These are phyloP conservation scores for Dysphania ambrosioides DNA, from an alignment of 148 eudicot genomes.

Conservation along the genomic window DNA sequence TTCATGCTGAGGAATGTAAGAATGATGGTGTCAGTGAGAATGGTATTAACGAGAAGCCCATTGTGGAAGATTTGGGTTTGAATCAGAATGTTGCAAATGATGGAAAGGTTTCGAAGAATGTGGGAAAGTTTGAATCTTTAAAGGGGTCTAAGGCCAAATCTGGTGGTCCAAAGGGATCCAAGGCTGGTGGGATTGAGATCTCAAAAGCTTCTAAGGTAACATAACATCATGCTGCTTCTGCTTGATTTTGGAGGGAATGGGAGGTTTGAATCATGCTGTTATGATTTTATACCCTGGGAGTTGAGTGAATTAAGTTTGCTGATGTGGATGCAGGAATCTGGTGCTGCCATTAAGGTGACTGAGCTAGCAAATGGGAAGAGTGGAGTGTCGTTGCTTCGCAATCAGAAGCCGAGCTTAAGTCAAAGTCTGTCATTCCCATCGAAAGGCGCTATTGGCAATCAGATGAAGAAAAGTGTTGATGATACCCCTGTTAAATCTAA, in stretches of 20 bases:
- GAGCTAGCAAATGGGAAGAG: conserved; percentile 36
- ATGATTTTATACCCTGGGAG: not conserved
- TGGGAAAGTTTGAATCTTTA: conserved; percentile 27
- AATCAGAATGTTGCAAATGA: conserved; percentile 33
- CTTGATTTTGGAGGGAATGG: not conserved
- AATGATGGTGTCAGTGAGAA: conserved; percentile 29
- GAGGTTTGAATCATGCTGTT: not conserved
- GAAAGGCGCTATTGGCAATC: conserved; percentile 36
- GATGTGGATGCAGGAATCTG: conserved; percentile 33
- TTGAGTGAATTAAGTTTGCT: not conserved
- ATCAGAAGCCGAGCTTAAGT: conserved; percentile 40
- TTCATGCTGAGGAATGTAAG: conserved; percentile 36
- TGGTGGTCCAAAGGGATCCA: conserved; percentile 33
- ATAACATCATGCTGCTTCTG: conserved; percentile 10
- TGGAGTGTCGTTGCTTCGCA: conserved; percentile 33
- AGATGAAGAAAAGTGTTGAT: conserved; percentile 61
- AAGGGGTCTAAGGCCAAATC: conserved; percentile 28
- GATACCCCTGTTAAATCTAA: conserved; percentile 37
- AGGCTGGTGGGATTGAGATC: conserved; percentile 31
- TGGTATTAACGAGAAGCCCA: conserved; percentile 34
- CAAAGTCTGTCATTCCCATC: conserved; percentile 83
- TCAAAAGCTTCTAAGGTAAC: conserved; percentile 40
- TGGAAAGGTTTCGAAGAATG: conserved; percentile 32
- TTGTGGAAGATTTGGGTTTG: conserved; percentile 29
- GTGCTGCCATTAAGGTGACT: conserved; percentile 28